These are phyloP conservation scores for Citrus unshiu DNA, from an alignment of 345 rosid genomes.

Conservation along the genomic window DNA sequence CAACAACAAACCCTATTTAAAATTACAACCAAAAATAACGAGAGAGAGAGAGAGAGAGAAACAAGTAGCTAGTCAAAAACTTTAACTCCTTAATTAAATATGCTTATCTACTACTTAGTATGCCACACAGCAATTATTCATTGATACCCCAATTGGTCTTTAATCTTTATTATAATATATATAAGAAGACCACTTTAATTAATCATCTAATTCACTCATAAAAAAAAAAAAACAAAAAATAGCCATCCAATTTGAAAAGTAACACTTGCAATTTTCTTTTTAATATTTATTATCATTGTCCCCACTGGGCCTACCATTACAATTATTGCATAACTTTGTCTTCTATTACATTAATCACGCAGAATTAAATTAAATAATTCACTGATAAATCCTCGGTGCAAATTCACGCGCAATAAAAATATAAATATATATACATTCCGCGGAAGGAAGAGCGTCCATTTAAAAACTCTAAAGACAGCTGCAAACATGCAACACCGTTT, in stretches of 20 bases:
- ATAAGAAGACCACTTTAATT: not conserved
- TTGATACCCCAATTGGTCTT: not conserved
- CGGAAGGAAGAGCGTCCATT: not conserved
- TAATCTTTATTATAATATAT: too few species aligned
- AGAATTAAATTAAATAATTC: not conserved
- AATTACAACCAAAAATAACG: too few species aligned
- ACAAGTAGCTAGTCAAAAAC: not conserved
- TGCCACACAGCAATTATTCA: not conserved
- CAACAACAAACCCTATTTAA: not conserved
- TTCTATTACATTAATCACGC: not conserved
- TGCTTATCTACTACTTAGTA: not conserved
- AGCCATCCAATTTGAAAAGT: slow-evolving; percentile 13
- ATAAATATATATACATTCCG: not conserved
- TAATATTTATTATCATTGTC: not conserved
- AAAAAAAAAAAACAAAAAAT: not conserved
- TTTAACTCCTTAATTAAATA: not conserved
- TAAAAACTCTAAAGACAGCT: not conserved
- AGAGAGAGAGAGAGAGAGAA: too few species aligned
- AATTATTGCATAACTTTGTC: slow-evolving; percentile 7
- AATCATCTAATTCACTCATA: not conserved
- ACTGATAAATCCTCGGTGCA: not conserved
- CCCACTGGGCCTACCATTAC: slow-evolving; percentile 1
- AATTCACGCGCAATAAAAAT: not conserved
- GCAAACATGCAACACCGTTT: not conserved
- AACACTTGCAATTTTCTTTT: not conserved